Percentiles rank a stretch among this genome's conserved stretches.
These are phyloP conservation scores for Agrocybe chaxingu DNA, from an alignment of 768 basidiomycete genomes.

Conservation along the genomic window DNA sequence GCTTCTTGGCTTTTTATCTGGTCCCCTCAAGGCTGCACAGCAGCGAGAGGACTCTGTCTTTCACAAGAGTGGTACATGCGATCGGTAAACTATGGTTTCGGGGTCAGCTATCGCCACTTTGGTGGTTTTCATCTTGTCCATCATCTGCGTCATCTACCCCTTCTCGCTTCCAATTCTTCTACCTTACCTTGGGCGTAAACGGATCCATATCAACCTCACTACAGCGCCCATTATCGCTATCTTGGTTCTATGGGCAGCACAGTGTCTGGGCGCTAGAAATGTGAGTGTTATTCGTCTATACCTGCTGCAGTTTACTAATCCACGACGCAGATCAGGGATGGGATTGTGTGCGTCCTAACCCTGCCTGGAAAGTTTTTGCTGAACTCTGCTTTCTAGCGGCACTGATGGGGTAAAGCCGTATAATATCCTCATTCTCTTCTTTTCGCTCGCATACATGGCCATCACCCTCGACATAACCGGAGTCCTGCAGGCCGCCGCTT, in stretches of 20 bases:
- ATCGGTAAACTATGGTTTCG: conserved; percentile 18
- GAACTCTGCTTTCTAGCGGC: conserved; percentile 1
- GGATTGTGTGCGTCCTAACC: conserved; percentile 9
- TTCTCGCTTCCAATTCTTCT: conserved; percentile 31
- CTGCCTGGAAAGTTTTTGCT: background rate
- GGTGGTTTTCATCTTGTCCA: conserved; percentile 51
- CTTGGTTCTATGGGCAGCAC: conserved; percentile 50
- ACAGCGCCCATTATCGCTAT: conserved; percentile 55
- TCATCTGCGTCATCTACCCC: conserved; percentile 47
- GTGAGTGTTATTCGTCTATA: conserved; percentile 6
- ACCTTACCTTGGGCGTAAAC: conserved; percentile 26
- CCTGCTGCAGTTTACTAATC: too few species aligned
- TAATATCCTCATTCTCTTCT: conserved; percentile 91
- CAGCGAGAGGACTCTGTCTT: too few species aligned
- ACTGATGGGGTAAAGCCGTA: conserved; percentile 79
- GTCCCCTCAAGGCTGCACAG: too few species aligned
- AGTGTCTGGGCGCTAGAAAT: conserved; percentile 41
- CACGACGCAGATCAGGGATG: conserved; percentile 9
- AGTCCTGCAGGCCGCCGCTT: conserved; percentile 80
- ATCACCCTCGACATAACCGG: conserved; percentile 91
- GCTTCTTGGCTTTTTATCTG: too few species aligned
- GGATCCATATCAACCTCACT: conserved; percentile 43
- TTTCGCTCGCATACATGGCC: conserved; percentile 89
- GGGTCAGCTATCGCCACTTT: conserved; percentile 46
- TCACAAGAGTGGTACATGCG: too few species aligned